Evolutionary conservation across 805 yeast species (phyloP), one percentile per base, ranked within the genome.

Genomic region (Candida wancherniae): DNA sequence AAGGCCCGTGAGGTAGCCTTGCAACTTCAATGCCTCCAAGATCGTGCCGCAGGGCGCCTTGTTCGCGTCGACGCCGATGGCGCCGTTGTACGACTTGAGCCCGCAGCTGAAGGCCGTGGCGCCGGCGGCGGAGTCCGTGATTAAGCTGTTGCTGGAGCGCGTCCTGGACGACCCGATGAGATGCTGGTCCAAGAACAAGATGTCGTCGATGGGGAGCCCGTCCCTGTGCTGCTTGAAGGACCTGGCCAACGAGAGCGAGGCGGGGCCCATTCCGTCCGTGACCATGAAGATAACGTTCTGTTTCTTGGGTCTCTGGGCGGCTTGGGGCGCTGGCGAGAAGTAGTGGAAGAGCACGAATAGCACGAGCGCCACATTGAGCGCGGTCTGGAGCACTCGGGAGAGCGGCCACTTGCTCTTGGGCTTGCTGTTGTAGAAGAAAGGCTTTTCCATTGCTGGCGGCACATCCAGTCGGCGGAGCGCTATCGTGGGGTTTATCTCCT

Each of bases 101-200:
- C 78, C 90, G 57, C 95, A 85, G 0, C 94, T 69, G 50, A 87
- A 88, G 1, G 95, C 96, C 9, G 95, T 86, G 10, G 96, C 97
- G 10, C 96, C 97, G 2, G 97, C 97, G 8, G 97, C 97, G 17
- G 95, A 84, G 55, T 88, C 97, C 0, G 97, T 88, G 37, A 88
- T 75, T 47, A 84, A 64, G 1, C 94, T 82, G 41, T 69, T 65
- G 15, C 76, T 74, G 11, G 95, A 83, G 39, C 87, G 69, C 0
- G 97, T 88, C 45, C 97, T 71, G 6, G 94, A 82, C 15, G 83
- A 71, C 16, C 97, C 97, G 31, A 87, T 71, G 27, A 86, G 59
- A 51, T 79, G 74, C 37, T 71, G 63, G 56, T 87, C 96, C 17
- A 87, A 48, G 7, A 63, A 56, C 41, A 85, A 64, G 12, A 73